A percentile compares a stretch with the other conserved stretches of the same genome.
phyloP scores from a whole-genome alignment of 1,284 basidiomycete species.

The Inonotus obliquus region DNA sequence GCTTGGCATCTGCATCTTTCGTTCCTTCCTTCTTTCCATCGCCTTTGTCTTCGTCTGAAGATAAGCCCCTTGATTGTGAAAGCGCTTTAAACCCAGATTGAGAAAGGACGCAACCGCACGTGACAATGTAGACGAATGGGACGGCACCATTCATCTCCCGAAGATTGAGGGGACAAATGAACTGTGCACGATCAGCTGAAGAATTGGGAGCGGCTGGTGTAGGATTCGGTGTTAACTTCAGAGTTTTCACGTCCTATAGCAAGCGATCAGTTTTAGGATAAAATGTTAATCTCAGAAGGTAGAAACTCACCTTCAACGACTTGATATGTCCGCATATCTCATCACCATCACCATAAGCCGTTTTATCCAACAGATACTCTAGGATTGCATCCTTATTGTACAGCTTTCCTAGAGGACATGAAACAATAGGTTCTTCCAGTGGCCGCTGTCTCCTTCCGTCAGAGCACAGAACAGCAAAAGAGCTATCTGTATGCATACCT shows the following conservation, averaged over 20 bases:
- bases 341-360: slow-evolving; percentile 76
- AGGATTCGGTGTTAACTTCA: slow-evolving; percentile 76
- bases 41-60: slow-evolving; percentile 26
- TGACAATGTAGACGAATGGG: slow-evolving; percentile 81
- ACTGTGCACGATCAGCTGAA: slow-evolving; percentile 51
- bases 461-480: background rate
- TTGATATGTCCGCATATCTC: slow-evolving; percentile 84
- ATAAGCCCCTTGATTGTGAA: slow-evolving; percentile 31
- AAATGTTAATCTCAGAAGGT: background rate
- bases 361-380: slow-evolving; percentile 79
- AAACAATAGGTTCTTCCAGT: slow-evolving; percentile 82
- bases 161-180: slow-evolving; percentile 84
- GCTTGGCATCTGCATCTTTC: slow-evolving; percentile 23
- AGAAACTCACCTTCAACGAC: slow-evolving; percentile 66
- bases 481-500: slow-evolving; percentile 46
- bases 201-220: slow-evolving; percentile 34
- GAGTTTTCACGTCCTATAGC: slow-evolving; percentile 74
- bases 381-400: slow-evolving; percentile 93
- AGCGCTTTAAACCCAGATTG: slow-evolving; percentile 70
- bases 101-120: slow-evolving; percentile 88
- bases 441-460: slow-evolving; percentile 48
- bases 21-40: slow-evolving; percentile 20
- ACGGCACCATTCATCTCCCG: slow-evolving; percentile 92
- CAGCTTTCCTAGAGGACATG: slow-evolving; percentile 85
- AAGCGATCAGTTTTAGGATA: background rate